Base-by-base conservation (phyloP, 345 rosid genomes). In the Boechera divaricarpa region DNA sequence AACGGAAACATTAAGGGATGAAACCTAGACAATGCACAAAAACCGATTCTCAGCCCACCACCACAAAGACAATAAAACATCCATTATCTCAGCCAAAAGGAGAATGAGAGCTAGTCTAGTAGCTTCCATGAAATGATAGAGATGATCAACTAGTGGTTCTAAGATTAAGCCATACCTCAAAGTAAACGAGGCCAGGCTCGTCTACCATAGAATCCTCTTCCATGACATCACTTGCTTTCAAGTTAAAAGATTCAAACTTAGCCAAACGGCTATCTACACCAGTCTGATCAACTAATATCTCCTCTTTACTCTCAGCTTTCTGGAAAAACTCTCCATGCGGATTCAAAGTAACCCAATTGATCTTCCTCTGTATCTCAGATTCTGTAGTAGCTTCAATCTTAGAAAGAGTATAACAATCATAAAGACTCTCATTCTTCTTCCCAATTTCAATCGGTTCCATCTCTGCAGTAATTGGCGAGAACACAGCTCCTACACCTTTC, bases 401-500 rank as follows among this genome's bases (percentile, higher is more conserved):
- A 69, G 97, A 83, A 47, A 89, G 83, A 7, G 85, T 94, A 63
- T 90, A 92, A 63, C 97, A 92, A 66, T 94, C 98, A 51, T 87
- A 92, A 21, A 94, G 83, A 81, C 78, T 53, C 69, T 92, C 93
- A 15, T 86, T 79, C 82, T 81, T 88, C 61, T 60, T 86, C 82
- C 97, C 96, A 10, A 88, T 67, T 16, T 90, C 98, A 67, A 94
- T 73, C 1, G 97, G 98, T 60, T 94, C 98, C 93, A 94, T 90
- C 80, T 94, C 89, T 29, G 88, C 95, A 38, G 92, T 92, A 32
- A 85, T 87, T 5, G 97, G 92, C 3, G 97, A 94, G 74, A 92
- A 92, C 16, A 88, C 92, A 15, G 97, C 98, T 75, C 97, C 97
- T 32, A 89, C 93, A 7, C 97, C 97, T 75, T 94, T 90, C 98